Percentiles rank a stretch among this genome's conserved stretches.
Conservation (phyloP, 108 stramenopile species). For the Stephanodiscus triporus region DNA sequence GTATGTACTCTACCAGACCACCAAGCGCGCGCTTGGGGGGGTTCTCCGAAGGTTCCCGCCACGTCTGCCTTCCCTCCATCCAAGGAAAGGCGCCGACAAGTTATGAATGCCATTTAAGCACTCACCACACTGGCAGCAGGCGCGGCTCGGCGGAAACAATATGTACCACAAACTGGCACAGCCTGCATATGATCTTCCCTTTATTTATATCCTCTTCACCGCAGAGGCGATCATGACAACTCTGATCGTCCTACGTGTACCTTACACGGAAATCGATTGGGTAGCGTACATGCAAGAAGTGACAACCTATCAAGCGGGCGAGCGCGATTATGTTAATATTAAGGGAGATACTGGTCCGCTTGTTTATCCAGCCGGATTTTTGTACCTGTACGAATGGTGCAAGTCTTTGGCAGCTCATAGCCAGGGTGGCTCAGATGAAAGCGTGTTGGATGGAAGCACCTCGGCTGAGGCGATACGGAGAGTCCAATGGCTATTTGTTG, state of each 20-base stretch:
- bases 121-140: too few species aligned
- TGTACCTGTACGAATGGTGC: conserved; percentile 88
- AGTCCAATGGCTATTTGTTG: conserved; percentile 87
- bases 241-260: conserved; percentile 70
- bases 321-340: conserved; percentile 88
- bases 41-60: too few species aligned
- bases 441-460: conserved; percentile 34
- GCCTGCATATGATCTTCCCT: conserved; percentile 49
- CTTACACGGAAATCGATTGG: conserved; percentile 99
- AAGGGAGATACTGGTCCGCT: conserved; percentile 94
- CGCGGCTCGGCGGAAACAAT: too few species aligned
- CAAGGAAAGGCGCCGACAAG: too few species aligned
- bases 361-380: conserved; percentile 97
- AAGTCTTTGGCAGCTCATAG: conserved; percentile 65
- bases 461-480: conserved; percentile 51
- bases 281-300: conserved; percentile 98
- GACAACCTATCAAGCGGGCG: conserved; percentile 75
- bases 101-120: too few species aligned
- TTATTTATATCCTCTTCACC: conserved; percentile 47
- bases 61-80: too few species aligned
- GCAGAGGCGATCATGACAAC: conserved; percentile 58
- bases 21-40: too few species aligned
- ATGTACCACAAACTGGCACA: conserved; percentile 48
- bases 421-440: conserved; percentile 12
- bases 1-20: too few species aligned